Evolutionary conservation across 2,329 filamentous ascomycete species (phyloP), one percentile per base, ranked within the genome.

Genomic region (Tolypocladium inflatum): DNA sequence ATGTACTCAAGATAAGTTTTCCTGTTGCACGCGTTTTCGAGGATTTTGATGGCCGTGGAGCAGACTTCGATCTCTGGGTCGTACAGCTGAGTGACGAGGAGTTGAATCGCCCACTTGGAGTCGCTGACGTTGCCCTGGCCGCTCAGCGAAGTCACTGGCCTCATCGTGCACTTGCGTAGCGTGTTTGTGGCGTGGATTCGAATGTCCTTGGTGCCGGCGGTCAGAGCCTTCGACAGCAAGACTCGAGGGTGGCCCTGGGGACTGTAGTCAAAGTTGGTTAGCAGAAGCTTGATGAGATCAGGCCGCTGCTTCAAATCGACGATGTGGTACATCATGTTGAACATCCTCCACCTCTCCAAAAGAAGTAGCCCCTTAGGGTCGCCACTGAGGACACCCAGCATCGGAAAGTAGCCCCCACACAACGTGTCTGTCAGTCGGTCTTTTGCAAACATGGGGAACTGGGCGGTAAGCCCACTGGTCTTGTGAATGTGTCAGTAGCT

Each of bases 311-410:
- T 91, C 51, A 96, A 79, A 68, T 97, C 93, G 59, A 97, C 83
- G 61, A 99, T 96, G 72, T 97, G 94, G 70, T 99, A 99, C 80
- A 97, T 95, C 91, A 99, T 99, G 73, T 97, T 97, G 75, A 97
- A 92, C 81, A 99, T 95, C 65, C 91, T 90, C 93, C 94, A 97
- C 65, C 91, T 81, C 70, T 97, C 93, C 68, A 99, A 83, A 75
- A 99, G 93, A 61, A 88, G 85, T 30, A 97, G 80, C 0, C 94
- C 94, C 65, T 88, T 90, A 0, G 82, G 76, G 66, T 96, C 91
- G 56, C 87, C 87, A 65, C 89, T 97, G 59, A 99, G 75, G 13
- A 90, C 86, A 9, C 94, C 95, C 2, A 99, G 77, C 78, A 99
- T 90, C 17, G 91, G 85, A 71, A 99, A 96, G 71, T 99, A 99